A percentile compares a stretch with the other conserved stretches of the same genome.
These are phyloP conservation scores for Neurospora discreta DNA, from an alignment of 495 filamentous ascomycete species.

Conservation along the genomic window DNA sequence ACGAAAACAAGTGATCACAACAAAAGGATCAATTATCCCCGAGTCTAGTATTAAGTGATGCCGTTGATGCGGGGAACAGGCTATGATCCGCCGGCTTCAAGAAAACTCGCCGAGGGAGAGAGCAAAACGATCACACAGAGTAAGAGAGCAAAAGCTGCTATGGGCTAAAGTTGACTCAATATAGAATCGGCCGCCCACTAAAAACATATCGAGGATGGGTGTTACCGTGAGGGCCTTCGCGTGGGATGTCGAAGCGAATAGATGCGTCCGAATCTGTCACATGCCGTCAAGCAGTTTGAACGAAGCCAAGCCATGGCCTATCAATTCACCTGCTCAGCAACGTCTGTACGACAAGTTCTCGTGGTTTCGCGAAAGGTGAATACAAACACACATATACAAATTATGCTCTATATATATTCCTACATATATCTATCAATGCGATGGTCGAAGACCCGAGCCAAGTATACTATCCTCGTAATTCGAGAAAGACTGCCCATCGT, in stretches of 20 bases:
- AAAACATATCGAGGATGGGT: not conserved
- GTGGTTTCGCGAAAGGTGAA: not conserved
- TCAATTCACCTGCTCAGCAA: not conserved
- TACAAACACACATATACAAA: no score
- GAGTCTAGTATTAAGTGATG: not conserved
- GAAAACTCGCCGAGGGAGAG: not conserved
- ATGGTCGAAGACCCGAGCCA: not conserved
- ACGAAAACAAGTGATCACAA: not conserved
- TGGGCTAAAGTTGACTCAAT: not conserved
- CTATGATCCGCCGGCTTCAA: not conserved
- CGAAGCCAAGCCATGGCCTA: not conserved
- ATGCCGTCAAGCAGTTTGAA: conserved; percentile 1
- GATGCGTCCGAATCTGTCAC: conserved; percentile 11
- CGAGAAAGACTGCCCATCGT: not conserved
- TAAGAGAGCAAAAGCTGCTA: not conserved
- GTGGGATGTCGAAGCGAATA: conserved; percentile 2
- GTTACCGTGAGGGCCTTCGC: conserved; percentile 1
- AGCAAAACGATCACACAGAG: not conserved
- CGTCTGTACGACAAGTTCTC: not conserved
- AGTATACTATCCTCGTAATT: not conserved
- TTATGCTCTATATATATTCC: no score
- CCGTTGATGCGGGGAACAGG: not conserved
- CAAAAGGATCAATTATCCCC: not conserved
- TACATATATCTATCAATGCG: no score
- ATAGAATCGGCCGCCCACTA: not conserved